Percentiles rank a stretch among this genome's conserved stretches.
phyloP scores from a whole-genome alignment of 495 filamentous ascomycete species.

The Bathelium albidoporum region DNA sequence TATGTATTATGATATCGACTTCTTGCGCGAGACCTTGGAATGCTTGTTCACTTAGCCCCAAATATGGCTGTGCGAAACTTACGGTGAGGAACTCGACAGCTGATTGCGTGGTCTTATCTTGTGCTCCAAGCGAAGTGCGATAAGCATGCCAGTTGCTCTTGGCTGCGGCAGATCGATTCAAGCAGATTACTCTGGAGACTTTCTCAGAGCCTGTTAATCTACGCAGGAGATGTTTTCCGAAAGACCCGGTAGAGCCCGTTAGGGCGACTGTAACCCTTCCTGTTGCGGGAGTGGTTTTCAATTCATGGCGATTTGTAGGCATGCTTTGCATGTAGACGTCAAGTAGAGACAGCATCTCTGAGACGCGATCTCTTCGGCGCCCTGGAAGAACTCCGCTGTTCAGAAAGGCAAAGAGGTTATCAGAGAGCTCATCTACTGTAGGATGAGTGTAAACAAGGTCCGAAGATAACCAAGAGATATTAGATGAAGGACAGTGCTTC shows the following conservation, averaged over 20 bases:
- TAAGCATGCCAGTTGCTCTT: not conserved
- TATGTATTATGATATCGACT: slow-evolving; percentile 34
- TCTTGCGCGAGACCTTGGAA: slow-evolving; percentile 15
- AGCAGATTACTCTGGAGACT: not conserved
- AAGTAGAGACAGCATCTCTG: not conserved
- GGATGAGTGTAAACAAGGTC: slow-evolving; percentile 3
- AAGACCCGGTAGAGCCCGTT: slow-evolving; percentile 13
- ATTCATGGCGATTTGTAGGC: not conserved
- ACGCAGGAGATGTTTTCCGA: not conserved
- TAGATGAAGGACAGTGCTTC: not conserved
- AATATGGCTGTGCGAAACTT: too few species aligned
- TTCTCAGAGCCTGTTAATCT: not conserved
- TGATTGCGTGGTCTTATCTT: too few species aligned
- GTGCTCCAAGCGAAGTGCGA: slow-evolving; percentile 7
- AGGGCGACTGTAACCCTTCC: slow-evolving; percentile 8
- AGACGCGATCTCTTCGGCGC: not conserved
- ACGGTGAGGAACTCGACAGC: too few species aligned
- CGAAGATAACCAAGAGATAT: not conserved
- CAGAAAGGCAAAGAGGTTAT: not conserved
- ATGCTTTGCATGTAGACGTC: not conserved
- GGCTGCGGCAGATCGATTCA: not conserved
- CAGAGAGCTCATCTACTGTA: not conserved
- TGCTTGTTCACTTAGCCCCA: slow-evolving; percentile 16
- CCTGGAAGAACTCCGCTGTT: not conserved
- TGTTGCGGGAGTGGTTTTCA: not conserved